A percentile compares a stretch with the other conserved stretches of the same genome.
phyloP scores from a whole-genome alignment of 1,284 basidiomycete species.

The Quambalaria eucalypti region DNA sequence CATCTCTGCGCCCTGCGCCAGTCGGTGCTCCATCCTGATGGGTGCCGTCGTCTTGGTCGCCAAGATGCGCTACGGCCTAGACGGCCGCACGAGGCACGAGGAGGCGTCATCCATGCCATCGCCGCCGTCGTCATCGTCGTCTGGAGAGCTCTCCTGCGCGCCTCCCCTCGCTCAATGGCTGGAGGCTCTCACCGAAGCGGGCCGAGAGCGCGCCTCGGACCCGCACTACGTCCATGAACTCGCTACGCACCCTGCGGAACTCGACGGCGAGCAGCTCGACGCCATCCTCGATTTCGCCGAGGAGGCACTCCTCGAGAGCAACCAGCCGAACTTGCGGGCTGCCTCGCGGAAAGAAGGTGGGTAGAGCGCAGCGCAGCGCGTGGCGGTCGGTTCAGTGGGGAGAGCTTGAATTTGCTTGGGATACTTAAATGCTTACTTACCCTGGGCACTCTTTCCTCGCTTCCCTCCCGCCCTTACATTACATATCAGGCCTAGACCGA shows the following conservation, averaged over 20 bases:
- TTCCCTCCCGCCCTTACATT: no score
- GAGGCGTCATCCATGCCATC: not conserved
- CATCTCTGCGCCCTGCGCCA: not conserved
- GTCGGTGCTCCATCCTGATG: slow-evolving; percentile 53
- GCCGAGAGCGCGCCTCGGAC: not conserved
- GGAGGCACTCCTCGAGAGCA: slow-evolving; percentile 5
- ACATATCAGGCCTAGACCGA: no score
- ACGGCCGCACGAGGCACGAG: slow-evolving; percentile 15
- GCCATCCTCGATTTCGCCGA: slow-evolving; percentile 5
- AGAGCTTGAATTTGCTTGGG: no score
- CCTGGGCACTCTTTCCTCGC: no score
- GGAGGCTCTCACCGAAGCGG: not conserved
- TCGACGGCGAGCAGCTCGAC: slow-evolving; percentile 4
- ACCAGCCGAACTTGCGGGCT: slow-evolving; percentile 24
- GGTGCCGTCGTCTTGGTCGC: slow-evolving; percentile 48
- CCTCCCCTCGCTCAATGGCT: slow-evolving; percentile 1
- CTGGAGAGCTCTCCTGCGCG: not conserved
- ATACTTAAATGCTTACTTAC: no score
- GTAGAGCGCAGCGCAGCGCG: not conserved
- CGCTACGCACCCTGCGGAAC: not conserved
- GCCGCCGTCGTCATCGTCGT: not conserved
- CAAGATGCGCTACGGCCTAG: slow-evolving; percentile 41
- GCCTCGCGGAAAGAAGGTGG: not conserved
- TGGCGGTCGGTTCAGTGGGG: not conserved
- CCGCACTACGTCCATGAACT: not conserved